Evolutionary conservation across 2,329 filamentous ascomycete genomes (phyloP), one percentile per base, ranked within the genome.

Genomic region (Coniella lustricola): DNA sequence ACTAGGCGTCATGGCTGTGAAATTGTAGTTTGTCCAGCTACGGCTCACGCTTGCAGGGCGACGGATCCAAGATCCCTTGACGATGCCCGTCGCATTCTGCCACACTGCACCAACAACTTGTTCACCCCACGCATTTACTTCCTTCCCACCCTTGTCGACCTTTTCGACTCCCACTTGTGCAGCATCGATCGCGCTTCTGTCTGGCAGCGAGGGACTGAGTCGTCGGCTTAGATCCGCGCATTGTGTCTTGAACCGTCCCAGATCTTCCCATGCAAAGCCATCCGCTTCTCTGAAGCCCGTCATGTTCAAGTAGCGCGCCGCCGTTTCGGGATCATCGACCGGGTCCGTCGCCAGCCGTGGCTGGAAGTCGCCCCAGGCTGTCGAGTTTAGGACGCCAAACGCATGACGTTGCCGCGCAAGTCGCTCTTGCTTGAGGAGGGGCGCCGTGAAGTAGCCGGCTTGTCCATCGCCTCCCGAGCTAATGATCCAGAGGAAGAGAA

Each of bases 221-320:
- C 77, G 73, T 45, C 67, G 72, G 55, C 75, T 82, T 62, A 76
- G 83, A 56, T 82, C 72, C 48, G 77, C 71, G 47, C 82, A 86
- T 55, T 78, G 77, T 51, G 82, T 68, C 61, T 79, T 81, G 50
- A 90, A 88, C 1, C 71, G 67, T 0, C 72, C 71, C 18, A 96
- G 70, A 49, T 89, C 74, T 31, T 83, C 77, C 90, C 90, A 96
- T 2, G 80, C 84, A 64, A 87, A 88, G 4, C 77, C 81, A 66
- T 95, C 86, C 17, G 81, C 76, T 40, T 80, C 70, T 42, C 85
- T 78, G 53, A 94, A 82, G 1, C 91, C 91, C 2, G 87, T 87
- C 44, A 95, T 70, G 57, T 89, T 88, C 51, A 90, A 67, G 53
- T 75, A 82, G 20, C 66, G 69, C 35, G 59, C 54, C 45, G 60